Evolutionary conservation across 768 basidiomycete genomes (phyloP), one percentile per base, ranked within the genome.

Genomic region (Lyophyllum decastes): DNA sequence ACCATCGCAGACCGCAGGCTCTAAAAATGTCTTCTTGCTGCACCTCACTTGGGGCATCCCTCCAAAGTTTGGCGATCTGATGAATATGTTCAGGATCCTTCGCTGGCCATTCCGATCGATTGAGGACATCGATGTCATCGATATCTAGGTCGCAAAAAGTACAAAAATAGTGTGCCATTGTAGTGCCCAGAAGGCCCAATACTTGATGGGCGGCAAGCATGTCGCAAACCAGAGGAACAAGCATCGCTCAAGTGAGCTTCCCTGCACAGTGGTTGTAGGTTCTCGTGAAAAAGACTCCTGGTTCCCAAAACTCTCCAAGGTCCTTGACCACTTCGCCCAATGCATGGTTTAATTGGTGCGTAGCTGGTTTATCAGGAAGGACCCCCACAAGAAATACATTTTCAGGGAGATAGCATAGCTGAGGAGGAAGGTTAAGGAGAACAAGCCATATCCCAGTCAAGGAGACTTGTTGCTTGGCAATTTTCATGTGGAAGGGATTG

Each of bases 271-370:
- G 30, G 30, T 33, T 33, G 30, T 33, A 33, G 11, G 30, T 33
- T 11, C 30, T 5, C 48, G 43, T 55, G 57, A 70, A 68, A 54
- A 57, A 68, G 0, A 73, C 56, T 0, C 77, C 72, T 1, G 49
- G 49, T 5, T 59, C 6, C 72, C 75, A 82, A 16, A 70, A 59
- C 0, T 62, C 52, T 0, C 68, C 33, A 0, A 82, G 55, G 16
- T 79, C 70, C 2, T 72, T 49, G 0, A 80, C 68, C 0, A 81
- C 60, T 0, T 72, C 71, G 0, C 34, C 19, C 0, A 81, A 54
- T 14, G 72, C 69, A 30, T 75, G 70, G 30, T 79, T 77, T 1
- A 76, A 52, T 33, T 78, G n/a, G n/a, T n/a, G n/a, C n/a, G n/a
- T n/a, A n/a, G n/a, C n/a, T n/a, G n/a, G n/a, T n/a, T n/a, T n/a